Conservation (phyloP, 129 eudicot species). For the Solidago caesia region DNA sequence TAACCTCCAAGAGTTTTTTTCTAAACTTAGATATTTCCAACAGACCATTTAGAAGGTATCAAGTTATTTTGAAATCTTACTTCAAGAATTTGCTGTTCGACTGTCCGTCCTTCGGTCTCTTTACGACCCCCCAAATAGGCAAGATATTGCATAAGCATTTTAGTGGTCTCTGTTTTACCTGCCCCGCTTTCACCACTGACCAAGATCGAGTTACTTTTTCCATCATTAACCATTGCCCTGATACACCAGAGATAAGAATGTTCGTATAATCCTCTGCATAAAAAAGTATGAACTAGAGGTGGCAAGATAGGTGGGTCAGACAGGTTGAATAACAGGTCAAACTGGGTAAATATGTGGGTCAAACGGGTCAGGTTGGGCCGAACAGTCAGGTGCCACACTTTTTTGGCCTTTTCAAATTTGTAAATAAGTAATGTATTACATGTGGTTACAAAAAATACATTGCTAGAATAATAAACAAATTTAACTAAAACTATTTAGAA, state of each 20-base stretch:
- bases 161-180: slow-evolving; percentile 98
- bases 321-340: background rate
- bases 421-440: too few species aligned
- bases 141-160: slow-evolving; percentile 98
- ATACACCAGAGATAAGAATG: slow-evolving; percentile 28
- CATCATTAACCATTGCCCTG: slow-evolving; percentile 95
- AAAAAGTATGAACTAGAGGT: background rate
- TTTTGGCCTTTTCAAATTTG: background rate
- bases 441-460: background rate
- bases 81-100: slow-evolving; percentile 95
- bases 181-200: slow-evolving; percentile 99
- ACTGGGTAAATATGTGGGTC: background rate
- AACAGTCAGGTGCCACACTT: background rate
- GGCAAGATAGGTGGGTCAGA: background rate
- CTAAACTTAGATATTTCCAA: slow-evolving; percentile 14
- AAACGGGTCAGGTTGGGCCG: background rate
- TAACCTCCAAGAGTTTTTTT: slow-evolving; percentile 20
- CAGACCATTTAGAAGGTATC: slow-evolving; percentile 12
- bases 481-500: background rate
- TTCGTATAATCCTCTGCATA: slow-evolving; percentile 16
- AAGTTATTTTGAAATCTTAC: slow-evolving; percentile 45
- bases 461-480: slow-evolving; percentile 33
- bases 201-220: slow-evolving; percentile 85
- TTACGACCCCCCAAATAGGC: slow-evolving; percentile 93
- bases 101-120: slow-evolving; percentile 88